Evolutionary conservation across 1,284 basidiomycete species (phyloP).

Genomic region (Trametes versicolor): DNA sequence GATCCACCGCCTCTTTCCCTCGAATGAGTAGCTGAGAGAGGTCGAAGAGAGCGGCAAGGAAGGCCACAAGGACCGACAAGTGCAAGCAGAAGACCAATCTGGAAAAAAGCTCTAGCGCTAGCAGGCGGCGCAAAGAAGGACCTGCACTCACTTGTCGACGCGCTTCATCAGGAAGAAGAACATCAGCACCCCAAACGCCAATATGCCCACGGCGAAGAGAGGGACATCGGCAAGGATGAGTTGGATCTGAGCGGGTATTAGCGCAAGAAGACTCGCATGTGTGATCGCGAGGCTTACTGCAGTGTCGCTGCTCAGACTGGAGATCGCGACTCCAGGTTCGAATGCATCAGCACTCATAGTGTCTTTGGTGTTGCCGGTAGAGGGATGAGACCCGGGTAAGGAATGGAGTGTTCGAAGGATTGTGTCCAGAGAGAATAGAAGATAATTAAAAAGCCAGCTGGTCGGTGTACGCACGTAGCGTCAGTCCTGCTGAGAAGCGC

Average conservation of each 20-base stretch:
- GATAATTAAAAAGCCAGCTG: slow-evolving; percentile 36
- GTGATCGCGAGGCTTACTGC: slow-evolving; percentile 35
- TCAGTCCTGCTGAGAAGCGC: slow-evolving; percentile 42
- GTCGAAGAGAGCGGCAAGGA: slow-evolving; percentile 72
- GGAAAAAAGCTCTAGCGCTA: slow-evolving; percentile 10
- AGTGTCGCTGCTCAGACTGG: slow-evolving; percentile 33
- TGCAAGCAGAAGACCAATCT: slow-evolving; percentile 67
- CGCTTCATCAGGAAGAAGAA: slow-evolving; percentile 69
- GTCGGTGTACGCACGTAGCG: slow-evolving; percentile 39
- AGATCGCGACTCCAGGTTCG: slow-evolving; percentile 33
- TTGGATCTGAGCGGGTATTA: slow-evolving; percentile 54
- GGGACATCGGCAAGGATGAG: slow-evolving; percentile 73
- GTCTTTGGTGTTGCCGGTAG: slow-evolving; percentile 15
- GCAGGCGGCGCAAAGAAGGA: slow-evolving; percentile 10
- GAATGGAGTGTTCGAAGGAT: slow-evolving; percentile 25
- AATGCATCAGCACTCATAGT: slow-evolving; percentile 27
- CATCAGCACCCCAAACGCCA: slow-evolving; percentile 70
- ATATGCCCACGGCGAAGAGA: slow-evolving; percentile 70
- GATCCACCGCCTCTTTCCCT: slow-evolving; percentile 44
- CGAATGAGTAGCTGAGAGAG: slow-evolving; percentile 63
- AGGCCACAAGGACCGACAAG: slow-evolving; percentile 63
- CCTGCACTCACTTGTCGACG: slow-evolving; percentile 60
- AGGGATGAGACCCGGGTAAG: slow-evolving; percentile 21
- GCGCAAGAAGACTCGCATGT: not conserved
- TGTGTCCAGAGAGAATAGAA: slow-evolving; percentile 22